phyloP scores from a whole-genome alignment of 352 stramenopile species.

The Phytophthora idaei region DNA sequence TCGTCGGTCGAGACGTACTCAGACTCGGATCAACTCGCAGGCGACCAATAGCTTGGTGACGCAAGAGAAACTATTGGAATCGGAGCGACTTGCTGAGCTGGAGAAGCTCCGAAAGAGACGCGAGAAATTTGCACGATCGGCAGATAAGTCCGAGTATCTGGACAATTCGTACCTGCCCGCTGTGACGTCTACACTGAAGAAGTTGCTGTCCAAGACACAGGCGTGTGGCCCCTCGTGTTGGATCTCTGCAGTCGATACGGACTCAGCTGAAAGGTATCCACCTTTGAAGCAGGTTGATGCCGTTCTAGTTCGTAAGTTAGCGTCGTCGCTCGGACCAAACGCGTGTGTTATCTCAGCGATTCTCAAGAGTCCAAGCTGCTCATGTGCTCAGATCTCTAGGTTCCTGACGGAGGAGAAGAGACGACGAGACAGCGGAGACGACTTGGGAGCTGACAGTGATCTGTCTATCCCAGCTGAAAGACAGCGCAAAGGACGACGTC shows the following conservation, averaged over 20 bases:
- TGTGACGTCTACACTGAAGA: constrained; percentile 35
- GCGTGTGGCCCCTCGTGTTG: constrained; percentile 52
- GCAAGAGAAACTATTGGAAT: constrained; percentile 69
- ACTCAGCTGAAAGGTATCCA: background rate
- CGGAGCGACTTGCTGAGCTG: constrained; percentile 44
- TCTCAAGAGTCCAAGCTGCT: constrained; percentile 40
- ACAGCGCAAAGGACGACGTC: constrained; percentile 20
- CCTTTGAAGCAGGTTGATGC: constrained; percentile 38
- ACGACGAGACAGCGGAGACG: constrained; percentile 34
- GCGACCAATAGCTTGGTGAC: constrained; percentile 61
- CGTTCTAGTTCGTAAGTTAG: constrained; percentile 61
- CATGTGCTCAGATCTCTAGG: constrained; percentile 36
- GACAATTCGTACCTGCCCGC: constrained; percentile 62
- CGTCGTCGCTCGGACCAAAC: constrained; percentile 43
- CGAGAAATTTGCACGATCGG: constrained; percentile 45
- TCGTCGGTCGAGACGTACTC: constrained; percentile 62
- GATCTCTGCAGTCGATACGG: constrained; percentile 20
- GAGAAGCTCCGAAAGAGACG: constrained; percentile 45
- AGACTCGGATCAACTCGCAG: constrained; percentile 65
- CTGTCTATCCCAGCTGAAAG: constrained; percentile 15
- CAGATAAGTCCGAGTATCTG: constrained; percentile 72
- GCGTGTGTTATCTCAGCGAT: constrained; percentile 52
- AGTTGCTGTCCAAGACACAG: constrained; percentile 25
- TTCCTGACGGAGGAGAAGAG: constrained; percentile 39
- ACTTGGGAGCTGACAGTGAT: constrained; percentile 10